Evolutionary conservation across 2,329 filamentous ascomycete species (phyloP).

Genomic region (Penicillium corylophilum): DNA sequence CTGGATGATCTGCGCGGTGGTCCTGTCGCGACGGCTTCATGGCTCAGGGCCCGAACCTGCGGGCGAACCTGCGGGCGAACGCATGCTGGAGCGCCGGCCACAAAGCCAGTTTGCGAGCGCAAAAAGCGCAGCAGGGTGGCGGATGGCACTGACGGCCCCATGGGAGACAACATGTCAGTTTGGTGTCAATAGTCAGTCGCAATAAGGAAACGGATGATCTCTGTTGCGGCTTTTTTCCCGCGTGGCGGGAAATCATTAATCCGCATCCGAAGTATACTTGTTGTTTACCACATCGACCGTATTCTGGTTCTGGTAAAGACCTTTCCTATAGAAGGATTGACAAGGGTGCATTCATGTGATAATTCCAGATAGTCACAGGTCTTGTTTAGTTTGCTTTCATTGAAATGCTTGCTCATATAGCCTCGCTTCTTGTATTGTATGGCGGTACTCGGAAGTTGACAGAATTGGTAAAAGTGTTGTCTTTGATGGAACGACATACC

Average conservation of each 20-base stretch:
- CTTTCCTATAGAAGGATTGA: no score
- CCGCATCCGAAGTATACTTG: constrained; percentile 32
- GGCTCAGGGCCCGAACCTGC: constrained; percentile 12
- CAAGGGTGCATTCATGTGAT: no score
- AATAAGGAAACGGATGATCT: constrained; percentile 11
- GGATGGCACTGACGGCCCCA: constrained; percentile 50
- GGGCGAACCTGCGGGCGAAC: constrained; percentile 16
- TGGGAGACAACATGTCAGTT: constrained; percentile 40
- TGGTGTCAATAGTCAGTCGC: constrained; percentile 9
- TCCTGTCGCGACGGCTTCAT: constrained; percentile 16
- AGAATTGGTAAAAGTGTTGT: constrained; percentile 3
- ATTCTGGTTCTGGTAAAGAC: neutral
- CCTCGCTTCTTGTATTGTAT: neutral
- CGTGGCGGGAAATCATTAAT: constrained; percentile 30
- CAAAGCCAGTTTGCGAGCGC: constrained; percentile 65
- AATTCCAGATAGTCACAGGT: no score
- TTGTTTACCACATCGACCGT: neutral
- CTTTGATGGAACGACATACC: constrained; percentile 3
- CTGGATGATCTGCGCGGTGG: constrained; percentile 21
- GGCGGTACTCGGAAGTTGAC: neutral
- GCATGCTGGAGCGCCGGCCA: constrained; percentile 36
- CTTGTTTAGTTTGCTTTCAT: no score
- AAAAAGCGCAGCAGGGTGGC: constrained; percentile 68
- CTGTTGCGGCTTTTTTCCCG: constrained; percentile 19
- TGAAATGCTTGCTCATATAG: neutral